phyloP scores from a whole-genome alignment of 768 basidiomycete species.

The Pluteus cervinus region DNA sequence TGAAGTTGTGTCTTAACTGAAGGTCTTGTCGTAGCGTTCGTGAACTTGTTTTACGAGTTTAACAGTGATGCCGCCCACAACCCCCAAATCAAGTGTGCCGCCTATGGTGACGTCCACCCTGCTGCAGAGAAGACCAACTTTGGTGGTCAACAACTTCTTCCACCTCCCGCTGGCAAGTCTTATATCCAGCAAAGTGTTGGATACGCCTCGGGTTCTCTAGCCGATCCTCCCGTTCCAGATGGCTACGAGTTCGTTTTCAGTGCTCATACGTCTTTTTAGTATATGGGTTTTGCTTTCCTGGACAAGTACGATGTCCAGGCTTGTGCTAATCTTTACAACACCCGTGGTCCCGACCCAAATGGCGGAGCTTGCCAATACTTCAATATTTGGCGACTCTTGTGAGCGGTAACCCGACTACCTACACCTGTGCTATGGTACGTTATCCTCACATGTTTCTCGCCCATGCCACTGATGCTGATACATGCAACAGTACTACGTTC shows the following conservation, averaged over 20 bases:
- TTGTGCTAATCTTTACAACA: constrained; percentile 38
- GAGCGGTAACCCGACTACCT: constrained; percentile 37
- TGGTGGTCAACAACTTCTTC: constrained; percentile 34
- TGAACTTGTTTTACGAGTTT: constrained; percentile 43
- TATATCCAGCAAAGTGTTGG: constrained; percentile 39
- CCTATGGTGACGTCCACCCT: constrained; percentile 36
- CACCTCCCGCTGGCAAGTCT: constrained; percentile 26
- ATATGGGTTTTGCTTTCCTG: constrained; percentile 47
- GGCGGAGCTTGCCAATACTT: constrained; percentile 45
- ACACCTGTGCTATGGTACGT: constrained; percentile 43
- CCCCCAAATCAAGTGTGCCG: constrained; percentile 42
- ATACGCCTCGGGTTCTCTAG: constrained; percentile 29
- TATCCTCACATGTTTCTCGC: no score
- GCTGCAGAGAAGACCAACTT: constrained; percentile 38
- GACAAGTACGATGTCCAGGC: constrained; percentile 40
- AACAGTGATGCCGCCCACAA: constrained; percentile 31
- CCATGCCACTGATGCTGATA: background rate
- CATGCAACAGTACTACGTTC: constrained; percentile 31
- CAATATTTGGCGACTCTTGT: constrained; percentile 49
- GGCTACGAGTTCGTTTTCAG: constrained; percentile 41
- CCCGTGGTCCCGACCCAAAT: constrained; percentile 30
- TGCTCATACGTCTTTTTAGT: constrained; percentile 29
- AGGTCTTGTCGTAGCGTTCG: constrained; percentile 30
- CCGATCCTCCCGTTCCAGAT: constrained; percentile 32
- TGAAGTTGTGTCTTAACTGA: constrained; percentile 1